Conservation (phyloP, 2,329 filamentous ascomycete genomes). For the Cladophialophora immunda region DNA sequence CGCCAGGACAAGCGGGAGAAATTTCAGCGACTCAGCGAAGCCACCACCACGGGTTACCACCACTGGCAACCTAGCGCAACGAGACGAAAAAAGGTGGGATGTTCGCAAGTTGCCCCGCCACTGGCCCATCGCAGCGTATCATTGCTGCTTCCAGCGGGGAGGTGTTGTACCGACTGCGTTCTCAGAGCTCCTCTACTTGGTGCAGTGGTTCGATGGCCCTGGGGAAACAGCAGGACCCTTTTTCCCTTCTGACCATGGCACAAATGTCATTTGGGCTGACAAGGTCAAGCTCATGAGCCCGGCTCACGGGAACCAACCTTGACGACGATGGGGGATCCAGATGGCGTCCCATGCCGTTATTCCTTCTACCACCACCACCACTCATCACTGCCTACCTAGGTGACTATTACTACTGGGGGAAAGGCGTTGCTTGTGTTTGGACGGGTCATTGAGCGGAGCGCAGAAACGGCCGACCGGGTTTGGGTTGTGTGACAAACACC, state of each 20-base stretch:
- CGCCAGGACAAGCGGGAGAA: conserved; percentile 1
- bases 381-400: too few species aligned
- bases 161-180: background rate
- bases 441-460: conserved; percentile 10
- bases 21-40: conserved; percentile 4
- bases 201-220: background rate
- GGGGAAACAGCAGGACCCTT: background rate
- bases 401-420: background rate
- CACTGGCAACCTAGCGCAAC: conserved; percentile 1
- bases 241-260: conserved; percentile 2
- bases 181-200: background rate
- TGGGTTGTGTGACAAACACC: conserved; percentile 1
- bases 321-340: background rate
- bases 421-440: background rate
- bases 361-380: background rate
- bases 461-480: conserved; percentile 3
- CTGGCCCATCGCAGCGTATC: conserved; percentile 6
- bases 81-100: conserved; percentile 26
- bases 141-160: conserved; percentile 9
- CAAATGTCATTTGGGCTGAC: conserved; percentile 15
- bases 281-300: conserved; percentile 15
- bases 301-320: background rate
- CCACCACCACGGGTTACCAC: background rate
- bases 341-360: background rate
- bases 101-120: conserved; percentile 26